Evolutionary conservation across 2,329 filamentous ascomycete genomes (phyloP), one percentile per base, ranked within the genome.

Genomic region (Cercospora berteroae): DNA sequence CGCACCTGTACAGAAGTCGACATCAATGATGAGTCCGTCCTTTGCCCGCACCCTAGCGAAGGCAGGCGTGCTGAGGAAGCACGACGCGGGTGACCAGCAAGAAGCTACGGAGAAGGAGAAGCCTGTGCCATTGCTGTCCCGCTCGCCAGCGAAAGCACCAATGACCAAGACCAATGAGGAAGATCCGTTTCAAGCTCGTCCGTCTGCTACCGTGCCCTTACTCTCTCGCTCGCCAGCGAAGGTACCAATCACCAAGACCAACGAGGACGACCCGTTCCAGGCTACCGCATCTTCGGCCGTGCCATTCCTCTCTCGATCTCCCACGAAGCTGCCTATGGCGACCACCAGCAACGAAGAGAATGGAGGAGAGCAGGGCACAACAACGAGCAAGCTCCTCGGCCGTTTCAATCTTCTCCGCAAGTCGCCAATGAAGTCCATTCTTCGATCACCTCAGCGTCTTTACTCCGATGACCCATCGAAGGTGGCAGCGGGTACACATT

Each of bases 401-500:
- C 82, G 79, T 68, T 78, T 80, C 68, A 81, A 82, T 65, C 73
- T 87, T 6, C 83, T 87, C 29, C 84, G 80, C n/a, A 74, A 84
- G 29, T 79, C 80, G n/a, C 81, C 82, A 12, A 81, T 89, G 67
- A 88, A 86, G 72, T 89, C 87, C 1, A 89, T 90, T 68, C 83
- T 90, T n/a, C 86, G 87, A 81, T 79, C 83, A 74, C 79, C 88
- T 75, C 74, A 86, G 79, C 75, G 88, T 73, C 80, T 88, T 48
- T 89, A 87, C 76, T 88, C 86, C 1, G 80, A 84, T 64, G 86
- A 89, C 69, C 86, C 85, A 3, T 71, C 78, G 55, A 87, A 89
- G 76, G 81, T 88, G 52, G 87, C 86, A 44, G 84, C 86, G 13
- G 87, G 86, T 29, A 88, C 87, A 6, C 86, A 89, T 71, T 74